Evolutionary conservation across 306 rosid genomes (phyloP).

Genomic region (Vigna hirtella): DNA sequence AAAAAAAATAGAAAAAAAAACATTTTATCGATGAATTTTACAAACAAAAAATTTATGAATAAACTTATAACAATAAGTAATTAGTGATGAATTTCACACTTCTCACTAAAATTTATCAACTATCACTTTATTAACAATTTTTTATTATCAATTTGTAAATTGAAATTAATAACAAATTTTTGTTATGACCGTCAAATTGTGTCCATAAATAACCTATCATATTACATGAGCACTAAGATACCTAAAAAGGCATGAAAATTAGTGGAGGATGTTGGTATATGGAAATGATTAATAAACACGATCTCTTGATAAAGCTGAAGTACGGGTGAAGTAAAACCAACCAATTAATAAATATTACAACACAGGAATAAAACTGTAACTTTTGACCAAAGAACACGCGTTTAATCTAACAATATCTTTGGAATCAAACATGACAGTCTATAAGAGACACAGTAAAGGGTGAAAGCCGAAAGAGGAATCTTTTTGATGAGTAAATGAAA

Average conservation of each 20-base stretch:
- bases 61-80: no score
- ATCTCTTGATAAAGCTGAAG: not conserved
- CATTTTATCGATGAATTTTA: no score
- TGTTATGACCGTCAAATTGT: no score
- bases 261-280: not conserved
- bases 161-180: no score
- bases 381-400: not conserved
- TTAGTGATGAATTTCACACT: no score
- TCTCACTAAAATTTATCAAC: no score
- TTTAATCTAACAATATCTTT: not conserved
- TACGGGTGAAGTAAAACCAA: not conserved
- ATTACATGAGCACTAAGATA: not conserved
- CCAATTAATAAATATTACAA: not conserved
- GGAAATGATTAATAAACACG: not conserved
- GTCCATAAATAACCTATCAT: no score
- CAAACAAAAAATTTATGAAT: no score
- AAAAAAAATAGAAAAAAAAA: no score
- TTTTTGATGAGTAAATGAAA: conserved; percentile 9
- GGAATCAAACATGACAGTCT: not conserved
- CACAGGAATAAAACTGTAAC: not conserved
- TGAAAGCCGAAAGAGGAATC: conserved; percentile 24
- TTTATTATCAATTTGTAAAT: no score
- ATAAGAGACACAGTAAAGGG: not conserved
- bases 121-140: no score
- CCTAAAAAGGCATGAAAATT: not conserved